phyloP scores from a whole-genome alignment of 257 asterid species.

The Solanum lycopersicoides region DNA sequence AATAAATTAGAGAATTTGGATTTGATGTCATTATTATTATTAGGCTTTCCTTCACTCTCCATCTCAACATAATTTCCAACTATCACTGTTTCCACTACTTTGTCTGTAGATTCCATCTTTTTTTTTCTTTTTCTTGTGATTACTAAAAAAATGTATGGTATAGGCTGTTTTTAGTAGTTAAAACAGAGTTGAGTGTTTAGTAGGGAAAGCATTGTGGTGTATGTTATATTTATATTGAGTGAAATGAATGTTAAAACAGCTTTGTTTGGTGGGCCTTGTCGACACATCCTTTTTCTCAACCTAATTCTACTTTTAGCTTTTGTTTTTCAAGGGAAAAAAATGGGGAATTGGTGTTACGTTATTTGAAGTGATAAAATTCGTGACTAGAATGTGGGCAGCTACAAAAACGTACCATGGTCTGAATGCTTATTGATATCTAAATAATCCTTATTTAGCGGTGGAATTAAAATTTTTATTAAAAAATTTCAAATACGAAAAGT shows the following conservation, averaged over 20 bases:
- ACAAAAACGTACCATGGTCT: background rate
- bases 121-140: background rate
- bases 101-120: constrained; percentile 49
- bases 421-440: background rate
- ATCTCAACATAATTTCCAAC: constrained; percentile 70
- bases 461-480: rapidly evolving
- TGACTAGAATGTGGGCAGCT: background rate
- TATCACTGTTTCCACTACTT: constrained; percentile 54
- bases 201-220: background rate
- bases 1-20: constrained; percentile 47
- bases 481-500: background rate
- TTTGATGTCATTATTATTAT: constrained; percentile 18
- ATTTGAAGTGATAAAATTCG: background rate
- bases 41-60: constrained; percentile 54
- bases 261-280: background rate
- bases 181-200: background rate
- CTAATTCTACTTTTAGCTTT: background rate
- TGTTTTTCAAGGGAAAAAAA: background rate
- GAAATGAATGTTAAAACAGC: background rate
- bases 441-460: too few species aligned
- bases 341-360: background rate
- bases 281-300: background rate
- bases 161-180: background rate
- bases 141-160: background rate
- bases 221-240: background rate